Percentiles rank a stretch among this genome's conserved stretches.
Evolutionary conservation across 2,329 filamentous ascomycete genomes (phyloP).

Genomic region (Sporothrix euskadiensis): DNA sequence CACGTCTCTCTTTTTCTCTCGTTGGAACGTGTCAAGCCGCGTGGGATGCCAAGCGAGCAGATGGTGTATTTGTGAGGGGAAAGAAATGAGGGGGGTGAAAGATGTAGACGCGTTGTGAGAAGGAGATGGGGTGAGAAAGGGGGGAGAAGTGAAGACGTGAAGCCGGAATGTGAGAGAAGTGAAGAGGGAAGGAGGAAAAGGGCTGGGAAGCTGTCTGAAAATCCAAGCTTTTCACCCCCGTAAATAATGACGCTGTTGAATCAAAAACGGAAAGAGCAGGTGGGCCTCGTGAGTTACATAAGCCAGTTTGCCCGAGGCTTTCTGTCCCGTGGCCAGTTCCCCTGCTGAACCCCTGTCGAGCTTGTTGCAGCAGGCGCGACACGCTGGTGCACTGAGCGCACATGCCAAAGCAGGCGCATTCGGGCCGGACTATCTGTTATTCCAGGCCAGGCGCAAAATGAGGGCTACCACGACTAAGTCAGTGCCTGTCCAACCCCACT

Average conservation of each 20-base stretch:
- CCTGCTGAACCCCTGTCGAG: background rate
- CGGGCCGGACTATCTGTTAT: constrained; percentile 28
- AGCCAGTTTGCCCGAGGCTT: constrained; percentile 3
- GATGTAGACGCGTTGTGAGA: background rate
- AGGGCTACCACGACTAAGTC: constrained; percentile 26
- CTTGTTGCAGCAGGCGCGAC: background rate
- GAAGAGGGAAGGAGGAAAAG: constrained; percentile 14
- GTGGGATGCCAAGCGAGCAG: background rate
- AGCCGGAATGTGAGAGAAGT: background rate
- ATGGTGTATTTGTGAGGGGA: background rate
- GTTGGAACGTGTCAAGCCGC: constrained; percentile 6
- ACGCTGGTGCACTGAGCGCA: background rate
- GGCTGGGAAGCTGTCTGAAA: constrained; percentile 2
- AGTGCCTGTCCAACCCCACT: constrained; percentile 12
- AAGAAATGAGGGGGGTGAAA: background rate
- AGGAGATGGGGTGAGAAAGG: background rate
- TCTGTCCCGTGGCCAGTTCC: background rate
- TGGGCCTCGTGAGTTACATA: constrained; percentile 25
- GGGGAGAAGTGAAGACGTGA: background rate
- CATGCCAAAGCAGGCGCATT: background rate
- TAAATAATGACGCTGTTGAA: constrained; percentile 11
- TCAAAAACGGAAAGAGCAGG: constrained; percentile 24
- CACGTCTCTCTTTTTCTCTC: background rate
- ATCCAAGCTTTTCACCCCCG: constrained; percentile 17
- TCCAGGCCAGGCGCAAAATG: constrained; percentile 25